A percentile compares a stretch with the other conserved stretches of the same genome.
Evolutionary conservation across 1,139 yeast genomes (phyloP).

Genomic region (Pichia sp.): DNA sequence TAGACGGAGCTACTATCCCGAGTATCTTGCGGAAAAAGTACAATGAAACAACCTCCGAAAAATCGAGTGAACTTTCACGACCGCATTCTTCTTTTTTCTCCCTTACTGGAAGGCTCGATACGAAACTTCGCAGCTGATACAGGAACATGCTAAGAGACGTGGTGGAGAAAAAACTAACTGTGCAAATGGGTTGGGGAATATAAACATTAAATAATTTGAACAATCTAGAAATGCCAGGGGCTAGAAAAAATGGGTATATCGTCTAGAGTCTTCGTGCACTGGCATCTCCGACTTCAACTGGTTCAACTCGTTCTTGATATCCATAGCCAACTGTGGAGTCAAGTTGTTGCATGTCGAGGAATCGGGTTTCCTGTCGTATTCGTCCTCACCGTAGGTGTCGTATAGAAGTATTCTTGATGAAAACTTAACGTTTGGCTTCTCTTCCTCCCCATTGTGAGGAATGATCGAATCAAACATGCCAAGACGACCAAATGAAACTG

Average conservation of each 20-base stretch:
- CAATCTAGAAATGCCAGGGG: not conserved
- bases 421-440: constrained; percentile 51
- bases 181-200: not conserved
- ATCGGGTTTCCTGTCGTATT: constrained; percentile 92
- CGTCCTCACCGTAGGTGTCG: constrained; percentile 80
- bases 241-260: constrained; percentile 80
- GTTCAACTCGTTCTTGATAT: constrained; percentile 83
- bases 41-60: too few relatives aligned
- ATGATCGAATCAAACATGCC: constrained; percentile 25
- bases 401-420: constrained; percentile 80
- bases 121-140: too few relatives aligned
- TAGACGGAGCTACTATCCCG: not conserved
- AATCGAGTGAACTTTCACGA: too few relatives aligned
- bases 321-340: constrained; percentile 84
- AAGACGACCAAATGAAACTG: constrained; percentile 25
- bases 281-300: constrained; percentile 71
- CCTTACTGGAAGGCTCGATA: too few relatives aligned
- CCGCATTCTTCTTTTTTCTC: too few relatives aligned
- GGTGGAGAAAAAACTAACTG: not conserved
- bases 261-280: constrained; percentile 70
- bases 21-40: too few relatives aligned
- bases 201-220: not conserved
- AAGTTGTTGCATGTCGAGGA: constrained; percentile 89
- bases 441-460: constrained; percentile 11
- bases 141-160: too few relatives aligned